Conservation (phyloP, 1,284 basidiomycete species). For the Phellopilus nigrolimitatus region DNA sequence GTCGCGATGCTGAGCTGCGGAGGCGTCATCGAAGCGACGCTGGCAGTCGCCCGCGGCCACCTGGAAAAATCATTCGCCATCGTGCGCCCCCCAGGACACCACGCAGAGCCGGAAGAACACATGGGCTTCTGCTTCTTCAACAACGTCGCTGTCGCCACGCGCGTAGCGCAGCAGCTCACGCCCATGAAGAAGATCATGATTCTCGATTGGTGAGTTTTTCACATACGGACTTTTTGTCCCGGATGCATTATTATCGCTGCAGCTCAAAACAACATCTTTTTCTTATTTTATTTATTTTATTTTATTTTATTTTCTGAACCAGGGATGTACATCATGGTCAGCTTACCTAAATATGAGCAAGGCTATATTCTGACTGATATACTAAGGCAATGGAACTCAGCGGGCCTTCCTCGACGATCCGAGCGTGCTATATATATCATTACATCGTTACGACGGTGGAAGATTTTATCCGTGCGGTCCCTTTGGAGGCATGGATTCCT, state of each 20-base stretch:
- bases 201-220: conserved; percentile 79
- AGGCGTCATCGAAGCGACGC: conserved; percentile 87
- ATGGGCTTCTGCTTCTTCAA: conserved; percentile 99
- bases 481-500: conserved; percentile 82
- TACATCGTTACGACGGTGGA: conserved; percentile 93
- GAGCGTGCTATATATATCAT: conserved; percentile 89
- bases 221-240: too few species aligned
- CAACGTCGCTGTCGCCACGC: conserved; percentile 92
- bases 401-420: conserved; percentile 91
- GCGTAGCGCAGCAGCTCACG: conserved; percentile 69
- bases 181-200: conserved; percentile 81
- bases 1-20: conserved; percentile 90
- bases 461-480: conserved; percentile 90
- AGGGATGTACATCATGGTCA: conserved; percentile 98
- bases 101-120: conserved; percentile 95
- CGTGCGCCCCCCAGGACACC: conserved; percentile 95
- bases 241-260: too few species aligned
- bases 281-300: too few species aligned
- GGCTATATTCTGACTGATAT: too few species aligned
- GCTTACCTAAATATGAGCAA: neutral
- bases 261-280: too few species aligned
- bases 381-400: conserved; percentile 91
- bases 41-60: conserved; percentile 79
- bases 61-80: conserved; percentile 92
- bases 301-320: conserved; percentile 19